Conservation (phyloP, 2,329 filamentous ascomycete species). For the Xylariaceae sp. region DNA sequence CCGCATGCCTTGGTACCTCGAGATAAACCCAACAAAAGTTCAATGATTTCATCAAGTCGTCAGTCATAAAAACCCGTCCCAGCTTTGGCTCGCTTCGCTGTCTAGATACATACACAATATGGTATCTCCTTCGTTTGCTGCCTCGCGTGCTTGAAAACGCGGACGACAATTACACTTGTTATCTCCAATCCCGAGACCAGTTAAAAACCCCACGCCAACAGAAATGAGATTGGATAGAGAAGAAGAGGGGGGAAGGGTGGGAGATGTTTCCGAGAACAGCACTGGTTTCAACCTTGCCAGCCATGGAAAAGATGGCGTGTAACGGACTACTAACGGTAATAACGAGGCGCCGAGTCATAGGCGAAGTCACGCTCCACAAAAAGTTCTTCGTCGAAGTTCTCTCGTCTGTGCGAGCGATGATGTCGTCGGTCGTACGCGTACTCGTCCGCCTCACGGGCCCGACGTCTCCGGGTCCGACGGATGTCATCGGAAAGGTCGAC, state of each 20-base stretch:
- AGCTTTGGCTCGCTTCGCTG: neutral
- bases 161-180: neutral
- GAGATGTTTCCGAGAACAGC: neutral
- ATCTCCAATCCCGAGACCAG: neutral
- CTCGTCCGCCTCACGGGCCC: constrained; percentile 52
- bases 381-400: constrained; percentile 53
- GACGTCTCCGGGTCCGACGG: constrained; percentile 53
- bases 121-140: neutral
- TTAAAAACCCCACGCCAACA: too few species aligned
- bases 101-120: neutral
- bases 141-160: neutral
- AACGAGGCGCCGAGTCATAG: constrained; percentile 44
- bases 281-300: neutral
- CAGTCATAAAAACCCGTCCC: neutral
- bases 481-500: constrained; percentile 81
- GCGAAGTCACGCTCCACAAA: constrained; percentile 63
- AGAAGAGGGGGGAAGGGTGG: neutral
- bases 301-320: neutral
- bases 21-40: neutral
- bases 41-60: neutral
- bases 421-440: constrained; percentile 45
- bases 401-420: constrained; percentile 33
- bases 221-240: neutral
- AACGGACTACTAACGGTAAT: constrained; percentile 9
- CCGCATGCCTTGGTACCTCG: too few species aligned